These are phyloP conservation scores for Mediolabrus comicus DNA, from an alignment of 108 stramenopile genomes.

Conservation along the genomic window DNA sequence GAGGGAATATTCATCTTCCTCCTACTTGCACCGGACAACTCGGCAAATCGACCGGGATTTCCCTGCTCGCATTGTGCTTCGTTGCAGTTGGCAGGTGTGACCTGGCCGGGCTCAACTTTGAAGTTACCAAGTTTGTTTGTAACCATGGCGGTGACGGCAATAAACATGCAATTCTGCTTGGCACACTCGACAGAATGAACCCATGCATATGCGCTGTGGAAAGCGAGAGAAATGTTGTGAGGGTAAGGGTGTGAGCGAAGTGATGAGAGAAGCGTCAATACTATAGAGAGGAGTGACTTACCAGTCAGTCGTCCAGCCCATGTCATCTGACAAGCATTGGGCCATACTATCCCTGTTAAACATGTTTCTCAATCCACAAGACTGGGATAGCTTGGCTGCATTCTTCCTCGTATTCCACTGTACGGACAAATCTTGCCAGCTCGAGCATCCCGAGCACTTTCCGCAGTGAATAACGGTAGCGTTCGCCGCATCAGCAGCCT, in stretches of 20 bases:
- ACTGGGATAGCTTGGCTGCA: not conserved
- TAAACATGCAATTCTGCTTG: slow-evolving; percentile 29
- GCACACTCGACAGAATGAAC: slow-evolving; percentile 22
- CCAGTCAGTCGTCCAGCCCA: not conserved
- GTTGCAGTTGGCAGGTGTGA: slow-evolving; percentile 19
- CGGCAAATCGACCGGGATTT: not conserved
- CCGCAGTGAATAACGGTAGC: slow-evolving; percentile 36
- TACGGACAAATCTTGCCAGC: slow-evolving; percentile 32
- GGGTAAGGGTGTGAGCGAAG: too few species aligned
- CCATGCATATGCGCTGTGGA: slow-evolving; percentile 2
- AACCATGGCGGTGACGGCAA: slow-evolving; percentile 13
- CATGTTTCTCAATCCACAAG: not conserved
- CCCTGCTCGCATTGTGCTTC: slow-evolving; percentile 8
- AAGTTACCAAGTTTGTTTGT: slow-evolving; percentile 23
- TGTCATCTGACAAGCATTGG: not conserved
- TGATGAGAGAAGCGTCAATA: too few species aligned
- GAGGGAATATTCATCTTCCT: slow-evolving; percentile 13
- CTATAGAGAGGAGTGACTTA: too few species aligned
- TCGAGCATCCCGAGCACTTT: slow-evolving; percentile 27
- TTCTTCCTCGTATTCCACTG: slow-evolving; percentile 35
- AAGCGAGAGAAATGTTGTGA: too few species aligned
- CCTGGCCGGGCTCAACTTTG: slow-evolving; percentile 7
- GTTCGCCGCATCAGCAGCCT: slow-evolving; percentile 9
- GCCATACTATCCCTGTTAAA: not conserved
- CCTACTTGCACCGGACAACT: slow-evolving; percentile 5